Evolutionary conservation across 495 filamentous ascomycete species (phyloP), one percentile per base, ranked within the genome.

Genomic region (Hamigera avellanea): DNA sequence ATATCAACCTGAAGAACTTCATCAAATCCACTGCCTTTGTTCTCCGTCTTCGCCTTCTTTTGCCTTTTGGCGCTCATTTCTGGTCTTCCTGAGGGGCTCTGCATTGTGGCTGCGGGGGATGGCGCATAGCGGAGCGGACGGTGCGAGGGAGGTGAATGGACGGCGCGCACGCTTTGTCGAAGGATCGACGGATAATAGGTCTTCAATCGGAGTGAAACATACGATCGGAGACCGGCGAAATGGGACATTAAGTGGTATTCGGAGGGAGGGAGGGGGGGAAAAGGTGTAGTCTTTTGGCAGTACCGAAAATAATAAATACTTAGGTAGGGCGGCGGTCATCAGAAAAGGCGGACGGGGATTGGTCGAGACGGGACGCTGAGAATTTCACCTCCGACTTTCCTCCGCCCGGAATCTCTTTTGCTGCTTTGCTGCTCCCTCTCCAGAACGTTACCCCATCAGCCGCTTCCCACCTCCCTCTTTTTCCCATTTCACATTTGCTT

Each of bases 1-100:
- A 95, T 69, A 48, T 95, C 88, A 31, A 66, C 48, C 9, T 76
- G 61, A 16, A 95, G 64, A 18, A 93, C 75, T 43, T 91, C 82
- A 38, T 94, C 85, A 30, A 67, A 53, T 12, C 53, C 59, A 41
- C 44, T 55, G 38, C 43, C 42, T 34, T 61, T 61, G 3, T 49
- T 66, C 40, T 62, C 62, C 10, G 41, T 23, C 23, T 63, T 64
- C 43, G 64, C 64, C 57, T 75, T 76, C 56, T 72, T 70, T 45
- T 62, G 75, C 53, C 69, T 75, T 47, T 64, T 69, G 26, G 46
- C 44, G 34, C 48, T 43, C 27, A 40, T 43, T 6, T 50, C 39
- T 18, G 40, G 48, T 35, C 55, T 58, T 40, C 44, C 52, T 10
- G 49, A 48, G 36, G 36, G 15, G 38, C 48, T 47, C 40, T 48